Evolutionary conservation across 1,284 basidiomycete genomes (phyloP), one percentile per base, ranked within the genome.

Genomic region (Moesziomyces parantarcticus): DNA sequence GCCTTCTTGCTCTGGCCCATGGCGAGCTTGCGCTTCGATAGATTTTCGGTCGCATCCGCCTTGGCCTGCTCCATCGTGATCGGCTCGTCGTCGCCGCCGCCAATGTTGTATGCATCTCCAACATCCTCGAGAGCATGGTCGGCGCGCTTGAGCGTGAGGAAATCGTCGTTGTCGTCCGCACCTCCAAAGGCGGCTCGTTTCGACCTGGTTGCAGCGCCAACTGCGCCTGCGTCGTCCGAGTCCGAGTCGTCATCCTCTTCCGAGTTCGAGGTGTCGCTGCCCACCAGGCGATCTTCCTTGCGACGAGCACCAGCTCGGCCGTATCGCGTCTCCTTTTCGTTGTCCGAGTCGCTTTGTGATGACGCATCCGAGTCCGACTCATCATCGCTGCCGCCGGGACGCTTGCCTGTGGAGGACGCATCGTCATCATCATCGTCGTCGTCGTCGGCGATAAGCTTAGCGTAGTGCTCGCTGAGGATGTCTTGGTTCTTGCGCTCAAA

Each of bases 401-500:
- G 46, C 26, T 60, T 46, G 50, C 52, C 65, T 6, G 39, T 58
- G 1, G 65, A 68, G 2, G 58, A 61, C 10, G 53, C 50, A 20
- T 57, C 29, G 29, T 29, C 59, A 45, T 54, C 59, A 23, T 59
- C 61, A 18, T 39, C 32, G 42, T 20, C 44, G 18, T 48, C 45
- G 16, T 50, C 74, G 29, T 68, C 70, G 61, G 93, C 91, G 56
- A 98, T 87, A 50, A 99, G 90, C 79, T 93, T 94, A 59, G 87
- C 88, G 85, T 97, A 98, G 84, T 97, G 95, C 69, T 91, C 89
- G 0, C 94, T 94, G 20, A 98, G 88, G 53, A 98, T 91, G 73
- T 90, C 92, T 84, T 97, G 95, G 84, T 98, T 98, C 85, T 93
- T 95, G 61, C 96, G 90, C 81, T 92, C 92, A 82, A 99, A 99